Evolutionary conservation across 768 basidiomycete genomes (phyloP).

Genomic region (Epithele typhae): DNA sequence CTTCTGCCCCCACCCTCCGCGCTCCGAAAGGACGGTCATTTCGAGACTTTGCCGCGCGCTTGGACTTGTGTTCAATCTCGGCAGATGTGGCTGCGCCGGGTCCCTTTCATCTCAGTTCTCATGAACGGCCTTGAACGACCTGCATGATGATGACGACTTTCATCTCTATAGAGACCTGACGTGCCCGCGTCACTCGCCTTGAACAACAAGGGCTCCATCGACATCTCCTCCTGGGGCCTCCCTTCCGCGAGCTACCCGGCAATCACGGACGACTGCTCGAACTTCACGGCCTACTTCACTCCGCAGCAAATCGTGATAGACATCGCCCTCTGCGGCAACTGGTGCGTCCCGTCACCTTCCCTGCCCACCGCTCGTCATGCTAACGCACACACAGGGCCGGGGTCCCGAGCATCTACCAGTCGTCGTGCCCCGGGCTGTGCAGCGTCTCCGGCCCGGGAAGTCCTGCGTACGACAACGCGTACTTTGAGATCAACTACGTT

Average conservation of each 20-base stretch:
- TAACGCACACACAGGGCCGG: slow-evolving; percentile 50
- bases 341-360: slow-evolving; percentile 28
- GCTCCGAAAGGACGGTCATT: no score
- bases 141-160: no score
- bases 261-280: slow-evolving; percentile 28
- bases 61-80: no score
- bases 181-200: slow-evolving; percentile 31
- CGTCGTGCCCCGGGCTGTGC: slow-evolving; percentile 22
- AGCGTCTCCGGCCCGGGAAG: slow-evolving; percentile 52
- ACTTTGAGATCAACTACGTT: slow-evolving; percentile 65
- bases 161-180: slow-evolving; percentile 33
- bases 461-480: slow-evolving; percentile 53
- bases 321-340: slow-evolving; percentile 50
- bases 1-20: no score
- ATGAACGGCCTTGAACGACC: no score
- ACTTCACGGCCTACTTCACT: slow-evolving; percentile 40
- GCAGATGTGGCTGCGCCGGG: no score
- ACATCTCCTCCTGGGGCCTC: slow-evolving; percentile 39
- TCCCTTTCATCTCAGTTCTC: no score
- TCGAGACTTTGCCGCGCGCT: no score
- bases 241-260: slow-evolving; percentile 40
- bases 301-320: slow-evolving; percentile 49
- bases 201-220: slow-evolving; percentile 26
- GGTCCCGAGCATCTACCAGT: slow-evolving; percentile 34
- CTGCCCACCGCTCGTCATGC: no score